Percentiles rank a stretch among this genome's conserved stretches.
Conservation (phyloP, 1,284 basidiomycete species). For the Ustanciosporium gigantosporum region DNA sequence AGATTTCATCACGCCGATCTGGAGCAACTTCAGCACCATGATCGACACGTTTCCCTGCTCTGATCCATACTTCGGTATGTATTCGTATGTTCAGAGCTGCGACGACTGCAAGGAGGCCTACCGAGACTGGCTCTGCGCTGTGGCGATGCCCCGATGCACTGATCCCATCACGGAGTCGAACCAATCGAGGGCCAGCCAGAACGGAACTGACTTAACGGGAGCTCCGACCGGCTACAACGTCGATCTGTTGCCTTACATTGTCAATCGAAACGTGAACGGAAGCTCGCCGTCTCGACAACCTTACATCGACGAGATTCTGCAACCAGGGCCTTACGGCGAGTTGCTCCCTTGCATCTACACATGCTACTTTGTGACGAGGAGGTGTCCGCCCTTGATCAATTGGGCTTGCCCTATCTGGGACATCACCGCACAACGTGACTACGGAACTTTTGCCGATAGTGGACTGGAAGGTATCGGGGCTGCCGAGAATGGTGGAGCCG, state of each 20-base stretch:
- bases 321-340: constrained; percentile 53
- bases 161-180: constrained; percentile 22
- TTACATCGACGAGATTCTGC: constrained; percentile 47
- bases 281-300: constrained; percentile 35
- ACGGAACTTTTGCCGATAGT: constrained; percentile 59
- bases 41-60: constrained; percentile 63
- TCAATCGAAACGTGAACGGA: constrained; percentile 47
- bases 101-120: constrained; percentile 61
- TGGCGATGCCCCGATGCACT: constrained; percentile 62
- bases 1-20: constrained; percentile 52
- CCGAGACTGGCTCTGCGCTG: constrained; percentile 62
- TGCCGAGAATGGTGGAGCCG: constrained; percentile 51
- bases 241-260: constrained; percentile 52
- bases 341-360: constrained; percentile 57
- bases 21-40: constrained; percentile 60
- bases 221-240: constrained; percentile 42
- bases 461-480: constrained; percentile 47
- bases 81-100: constrained; percentile 62
- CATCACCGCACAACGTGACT: constrained; percentile 55
- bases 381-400: constrained; percentile 52
- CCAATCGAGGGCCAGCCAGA: constrained; percentile 43
- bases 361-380: constrained; percentile 54
- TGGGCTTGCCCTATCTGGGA: constrained; percentile 58
- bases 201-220: constrained; percentile 45
- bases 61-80: constrained; percentile 56